These are phyloP conservation scores for Wallacemonas rigidus DNA, from an alignment of 208 protist species.

Conservation along the genomic window DNA sequence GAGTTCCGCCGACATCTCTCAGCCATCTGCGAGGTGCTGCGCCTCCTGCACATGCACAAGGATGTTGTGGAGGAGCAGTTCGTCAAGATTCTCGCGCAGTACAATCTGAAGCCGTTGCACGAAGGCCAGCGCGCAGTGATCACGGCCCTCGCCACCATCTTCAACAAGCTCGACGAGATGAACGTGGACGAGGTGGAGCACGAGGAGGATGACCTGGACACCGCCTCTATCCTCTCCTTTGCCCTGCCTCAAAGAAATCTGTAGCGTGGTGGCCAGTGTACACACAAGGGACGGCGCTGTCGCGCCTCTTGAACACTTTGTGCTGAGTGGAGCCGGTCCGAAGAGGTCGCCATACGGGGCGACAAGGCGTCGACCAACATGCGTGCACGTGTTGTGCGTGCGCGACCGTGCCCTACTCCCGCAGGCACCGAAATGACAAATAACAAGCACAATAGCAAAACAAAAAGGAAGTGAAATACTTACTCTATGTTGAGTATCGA, in stretches of 20 bases:
- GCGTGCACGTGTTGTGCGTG: too few species aligned
- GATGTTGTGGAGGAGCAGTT: conserved; percentile 64
- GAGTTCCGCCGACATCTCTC: conserved; percentile 71
- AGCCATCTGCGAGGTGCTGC: conserved; percentile 58
- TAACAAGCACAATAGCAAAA: neutral
- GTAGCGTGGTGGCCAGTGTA: neutral
- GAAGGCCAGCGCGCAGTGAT: conserved; percentile 71
- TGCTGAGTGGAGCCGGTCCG: neutral
- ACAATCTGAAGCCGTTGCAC: conserved; percentile 52
- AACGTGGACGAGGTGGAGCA: conserved; percentile 76
- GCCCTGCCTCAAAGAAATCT: conserved; percentile 25
- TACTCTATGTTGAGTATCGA: neutral
- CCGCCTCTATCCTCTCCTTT: conserved; percentile 68
- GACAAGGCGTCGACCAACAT: too few species aligned
- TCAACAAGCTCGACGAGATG: conserved; percentile 67
- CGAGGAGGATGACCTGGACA: conserved; percentile 81
- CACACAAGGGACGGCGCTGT: too few species aligned
- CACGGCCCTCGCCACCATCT: conserved; percentile 63
- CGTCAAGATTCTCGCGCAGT: conserved; percentile 29
- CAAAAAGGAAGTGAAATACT: neutral
- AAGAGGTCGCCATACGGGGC: too few species aligned
- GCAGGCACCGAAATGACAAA: neutral
- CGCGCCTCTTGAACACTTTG: neutral
- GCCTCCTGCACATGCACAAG: conserved; percentile 56
- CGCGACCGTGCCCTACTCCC: too few species aligned